These are phyloP conservation scores for Arxiozyma telluris DNA, from an alignment of 1,139 yeast genomes.

Conservation along the genomic window DNA sequence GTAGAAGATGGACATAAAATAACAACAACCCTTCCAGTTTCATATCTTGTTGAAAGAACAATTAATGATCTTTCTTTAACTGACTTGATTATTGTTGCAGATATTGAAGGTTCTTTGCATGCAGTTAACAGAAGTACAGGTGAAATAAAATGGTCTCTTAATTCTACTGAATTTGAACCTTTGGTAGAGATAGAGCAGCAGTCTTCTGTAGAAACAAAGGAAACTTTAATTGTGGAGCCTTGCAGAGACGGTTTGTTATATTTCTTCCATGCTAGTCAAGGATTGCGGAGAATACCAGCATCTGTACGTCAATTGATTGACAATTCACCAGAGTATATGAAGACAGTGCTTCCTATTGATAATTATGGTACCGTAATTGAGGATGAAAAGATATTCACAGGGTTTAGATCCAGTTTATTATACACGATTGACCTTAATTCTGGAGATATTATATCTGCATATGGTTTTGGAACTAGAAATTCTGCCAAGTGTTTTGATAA, in stretches of 20 bases:
- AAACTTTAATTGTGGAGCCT: constrained; percentile 83
- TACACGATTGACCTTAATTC: constrained; percentile 65
- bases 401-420: constrained; percentile 67
- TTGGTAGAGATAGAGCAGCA: constrained; percentile 23
- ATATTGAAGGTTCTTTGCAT: constrained; percentile 81
- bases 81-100: constrained; percentile 60
- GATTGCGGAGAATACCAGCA: constrained; percentile 75
- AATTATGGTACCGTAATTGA: constrained; percentile 35
- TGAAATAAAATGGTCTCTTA: constrained; percentile 66
- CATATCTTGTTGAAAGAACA: constrained; percentile 13
- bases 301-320: constrained; percentile 69
- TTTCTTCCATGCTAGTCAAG: constrained; percentile 68
- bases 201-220: constrained; percentile 17
- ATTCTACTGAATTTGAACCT: constrained; percentile 31
- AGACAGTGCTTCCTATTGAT: constrained; percentile 33
- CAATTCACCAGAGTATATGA: constrained; percentile 72
- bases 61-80: constrained; percentile 34
- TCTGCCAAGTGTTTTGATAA: constrained; percentile 10
- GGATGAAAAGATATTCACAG: constrained; percentile 86
- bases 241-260: constrained; percentile 78
- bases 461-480: constrained; percentile 41
- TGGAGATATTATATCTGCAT: constrained; percentile 68
- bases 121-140: constrained; percentile 77
- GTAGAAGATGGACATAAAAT: neutral
- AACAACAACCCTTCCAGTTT: constrained; percentile 2